A percentile compares a stretch with the other conserved stretches of the same genome.
Evolutionary conservation across 1,139 yeast genomes (phyloP).

Genomic region (Candida glucosophila): DNA sequence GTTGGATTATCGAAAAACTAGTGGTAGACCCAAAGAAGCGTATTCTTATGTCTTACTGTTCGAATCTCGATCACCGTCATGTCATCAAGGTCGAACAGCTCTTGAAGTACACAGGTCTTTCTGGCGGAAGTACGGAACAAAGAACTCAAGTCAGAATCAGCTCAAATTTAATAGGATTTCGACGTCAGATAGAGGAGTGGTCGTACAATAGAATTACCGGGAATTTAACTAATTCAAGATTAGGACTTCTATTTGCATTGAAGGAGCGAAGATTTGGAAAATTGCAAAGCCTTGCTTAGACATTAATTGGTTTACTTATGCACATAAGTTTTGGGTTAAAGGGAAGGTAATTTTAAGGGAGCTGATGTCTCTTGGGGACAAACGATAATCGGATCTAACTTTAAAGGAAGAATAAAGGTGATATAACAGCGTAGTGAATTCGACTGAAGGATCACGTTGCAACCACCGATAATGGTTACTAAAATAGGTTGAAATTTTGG

Average conservation of each 20-base stretch:
- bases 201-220: conserved; percentile 62
- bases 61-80: conserved; percentile 79
- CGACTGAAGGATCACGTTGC: no score
- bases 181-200: conserved; percentile 76
- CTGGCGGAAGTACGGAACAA: conserved; percentile 27
- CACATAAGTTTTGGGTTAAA: no score
- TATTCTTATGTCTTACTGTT: conserved; percentile 61
- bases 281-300: no score
- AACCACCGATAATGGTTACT: no score
- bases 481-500: no score
- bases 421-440: no score
- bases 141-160: conserved; percentile 57
- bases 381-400: no score
- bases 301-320: no score
- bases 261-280: no score
- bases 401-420: no score
- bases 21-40: conserved; percentile 57
- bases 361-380: no score
- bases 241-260: conserved; percentile 73
- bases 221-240: conserved; percentile 57
- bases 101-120: conserved; percentile 33
- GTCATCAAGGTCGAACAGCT: conserved; percentile 76
- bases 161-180: conserved; percentile 63
- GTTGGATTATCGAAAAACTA: conserved; percentile 81
- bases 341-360: no score